These are phyloP conservation scores for Plantago major DNA, from an alignment of 257 asterid genomes.

Conservation along the genomic window DNA sequence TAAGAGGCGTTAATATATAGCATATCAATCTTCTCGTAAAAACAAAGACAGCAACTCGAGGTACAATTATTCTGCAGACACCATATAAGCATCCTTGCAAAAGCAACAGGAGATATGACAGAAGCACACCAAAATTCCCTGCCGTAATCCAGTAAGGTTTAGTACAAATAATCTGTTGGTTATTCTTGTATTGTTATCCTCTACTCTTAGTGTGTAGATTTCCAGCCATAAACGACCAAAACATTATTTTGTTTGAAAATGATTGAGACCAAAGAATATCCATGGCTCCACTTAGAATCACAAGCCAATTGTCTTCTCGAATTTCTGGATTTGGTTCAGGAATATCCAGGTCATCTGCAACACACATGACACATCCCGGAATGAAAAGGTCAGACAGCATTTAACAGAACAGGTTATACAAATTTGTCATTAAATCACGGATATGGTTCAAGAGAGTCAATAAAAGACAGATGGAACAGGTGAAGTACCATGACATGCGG, in stretches of 20 bases:
- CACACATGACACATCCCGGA: neutral
- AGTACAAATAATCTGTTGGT: too few relatives aligned
- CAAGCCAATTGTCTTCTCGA: constrained; percentile 56
- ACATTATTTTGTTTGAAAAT: constrained; percentile 25
- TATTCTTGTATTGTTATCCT: neutral
- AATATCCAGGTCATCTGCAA: constrained; percentile 97
- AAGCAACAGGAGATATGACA: too few relatives aligned
- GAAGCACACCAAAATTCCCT: too few relatives aligned
- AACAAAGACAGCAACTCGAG: too few relatives aligned
- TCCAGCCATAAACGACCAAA: constrained; percentile 19
- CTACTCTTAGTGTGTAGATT: constrained; percentile 22
- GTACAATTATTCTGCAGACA: neutral
- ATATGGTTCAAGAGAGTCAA: neutral
- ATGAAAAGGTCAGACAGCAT: neutral
- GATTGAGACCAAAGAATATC: constrained; percentile 11
- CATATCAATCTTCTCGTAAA: too few relatives aligned
- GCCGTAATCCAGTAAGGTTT: too few relatives aligned
- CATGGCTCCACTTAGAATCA: constrained; percentile 24
- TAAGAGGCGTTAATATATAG: too few relatives aligned
- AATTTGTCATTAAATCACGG: neutral
- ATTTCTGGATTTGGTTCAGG: constrained; percentile 86
- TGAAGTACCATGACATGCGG: constrained; percentile 95
- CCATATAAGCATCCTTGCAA: too few relatives aligned
- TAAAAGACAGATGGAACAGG: constrained; percentile 6
- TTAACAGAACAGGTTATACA: neutral